Evolutionary conservation across 1,284 basidiomycete species (phyloP).

Genomic region (Malassezia equina): DNA sequence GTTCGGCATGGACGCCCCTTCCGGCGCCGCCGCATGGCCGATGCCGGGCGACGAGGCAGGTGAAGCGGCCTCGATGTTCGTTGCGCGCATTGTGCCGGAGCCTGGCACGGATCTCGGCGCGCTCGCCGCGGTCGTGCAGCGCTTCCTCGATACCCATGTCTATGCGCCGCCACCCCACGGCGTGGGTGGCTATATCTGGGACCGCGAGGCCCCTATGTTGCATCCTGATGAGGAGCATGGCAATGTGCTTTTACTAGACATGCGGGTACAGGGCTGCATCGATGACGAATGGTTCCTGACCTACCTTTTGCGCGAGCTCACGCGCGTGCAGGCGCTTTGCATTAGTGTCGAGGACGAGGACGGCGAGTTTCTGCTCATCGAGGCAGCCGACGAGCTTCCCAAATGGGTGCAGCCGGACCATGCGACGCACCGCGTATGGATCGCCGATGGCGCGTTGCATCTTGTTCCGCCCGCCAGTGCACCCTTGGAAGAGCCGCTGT

Average conservation of each 20-base stretch:
- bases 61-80: slow-evolving; percentile 3
- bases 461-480: slow-evolving; percentile 66
- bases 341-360: slow-evolving; percentile 66
- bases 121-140: not conserved
- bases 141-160: not conserved
- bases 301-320: slow-evolving; percentile 55
- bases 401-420: slow-evolving; percentile 83
- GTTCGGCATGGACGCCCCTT: not conserved
- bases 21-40: not conserved
- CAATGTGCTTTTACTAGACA: slow-evolving; percentile 56
- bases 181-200: slow-evolving; percentile 37
- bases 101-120: not conserved
- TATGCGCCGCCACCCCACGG: not conserved
- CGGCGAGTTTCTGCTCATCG: slow-evolving; percentile 90
- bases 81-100: not conserved
- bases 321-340: slow-evolving; percentile 11
- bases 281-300: slow-evolving; percentile 93
- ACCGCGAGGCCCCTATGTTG: slow-evolving; percentile 29
- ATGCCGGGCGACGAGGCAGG: slow-evolving; percentile 3
- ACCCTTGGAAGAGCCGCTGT: slow-evolving; percentile 51
- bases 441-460: slow-evolving; percentile 68
- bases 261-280: slow-evolving; percentile 81
- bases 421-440: slow-evolving; percentile 87
- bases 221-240: not conserved
- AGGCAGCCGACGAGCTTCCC: slow-evolving; percentile 82